Base-by-base conservation (phyloP, 495 filamentous ascomycete genomes). In the Penicillium malachiteum region DNA sequence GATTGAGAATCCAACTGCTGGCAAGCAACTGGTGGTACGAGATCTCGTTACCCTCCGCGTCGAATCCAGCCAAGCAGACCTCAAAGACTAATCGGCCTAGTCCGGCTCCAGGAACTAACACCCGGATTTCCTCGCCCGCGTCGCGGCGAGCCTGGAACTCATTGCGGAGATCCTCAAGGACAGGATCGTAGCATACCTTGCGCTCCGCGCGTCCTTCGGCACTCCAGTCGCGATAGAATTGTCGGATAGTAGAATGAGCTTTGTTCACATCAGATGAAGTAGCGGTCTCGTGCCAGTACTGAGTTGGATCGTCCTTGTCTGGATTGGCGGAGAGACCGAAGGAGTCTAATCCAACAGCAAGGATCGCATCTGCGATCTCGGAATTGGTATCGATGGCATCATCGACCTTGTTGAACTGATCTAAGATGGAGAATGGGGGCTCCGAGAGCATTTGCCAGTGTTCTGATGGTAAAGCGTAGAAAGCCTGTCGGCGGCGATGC, bases 211-310 rank as follows among this genome's bases (percentile, higher is more conserved):
- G 71, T 3, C 93, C 94, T 61, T 89, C 92, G 8, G 77, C 79
- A 39, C 89, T 91, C 94, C 94, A 99, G 68, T 99, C 94, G 6
- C 94, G 89, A 66, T 91, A 97, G 63, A 99, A 89, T 66, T 99
- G 94, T 17, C 91, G 81, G 47, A 99, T 77, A 7, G 91, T 96
- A 48, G 89, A 93, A 57, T 88, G 81, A 14, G 92, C 94, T 70
- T 97, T 99, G 62, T 94, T 91, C 45, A 95, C 62, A 67, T 97
- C 92, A 3, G 73, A 72, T 17, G 79, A 63, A 17, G 83, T 92
- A 5, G 91, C 84, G 34, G 77, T 73, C 11, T 81, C 84, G 48
- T 78, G 74, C 87, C 90, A 92, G 37, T 83, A 76, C 21, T 75
- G 64, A 3, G 68, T 65, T 14, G 68, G 59, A 35, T 77, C 69